Percentiles rank a stretch among this genome's conserved stretches.
phyloP scores from a whole-genome alignment of 1,139 yeast species.

The Citeromyces hawaiiensis region DNA sequence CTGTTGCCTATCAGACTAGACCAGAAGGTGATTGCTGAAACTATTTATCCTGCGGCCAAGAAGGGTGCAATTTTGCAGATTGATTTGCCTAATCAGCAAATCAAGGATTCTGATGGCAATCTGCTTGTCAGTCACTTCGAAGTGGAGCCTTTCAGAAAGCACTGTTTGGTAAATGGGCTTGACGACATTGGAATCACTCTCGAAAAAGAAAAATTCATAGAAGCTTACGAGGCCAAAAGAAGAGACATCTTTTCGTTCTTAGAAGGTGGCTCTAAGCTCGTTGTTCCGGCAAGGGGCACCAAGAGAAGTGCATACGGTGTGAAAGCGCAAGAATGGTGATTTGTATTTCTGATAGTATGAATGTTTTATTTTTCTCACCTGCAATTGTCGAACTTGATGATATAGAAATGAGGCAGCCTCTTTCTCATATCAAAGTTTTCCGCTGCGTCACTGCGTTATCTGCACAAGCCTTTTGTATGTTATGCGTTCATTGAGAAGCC shows the following conservation, averaged over 20 bases:
- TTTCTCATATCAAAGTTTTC: no score
- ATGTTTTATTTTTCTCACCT: not conserved
- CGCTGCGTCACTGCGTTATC: no score
- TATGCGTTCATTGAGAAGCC: no score
- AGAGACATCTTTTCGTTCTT: conserved; percentile 75
- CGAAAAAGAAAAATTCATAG: conserved; percentile 72
- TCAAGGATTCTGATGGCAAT: conserved; percentile 56
- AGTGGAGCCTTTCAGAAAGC: conserved; percentile 84
- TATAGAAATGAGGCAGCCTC: no score
- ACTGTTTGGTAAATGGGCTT: conserved; percentile 84
- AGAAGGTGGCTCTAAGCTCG: conserved; percentile 67
- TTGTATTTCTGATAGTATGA: not conserved
- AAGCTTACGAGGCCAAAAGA: conserved; percentile 64
- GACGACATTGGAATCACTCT: conserved; percentile 95
- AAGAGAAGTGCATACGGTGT: conserved; percentile 60
- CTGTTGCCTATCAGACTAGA: conserved; percentile 82
- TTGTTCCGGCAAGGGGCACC: conserved; percentile 56
- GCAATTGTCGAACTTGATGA: no score
- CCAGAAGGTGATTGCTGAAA: conserved; percentile 54
- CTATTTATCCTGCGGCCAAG: conserved; percentile 68
- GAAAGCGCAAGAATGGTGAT: conserved; percentile 69
- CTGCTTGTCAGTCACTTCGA: conserved; percentile 74
- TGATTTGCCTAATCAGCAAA: conserved; percentile 79
- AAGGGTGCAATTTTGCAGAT: conserved; percentile 61
- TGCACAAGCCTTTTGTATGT: no score